These are phyloP conservation scores for Tetracladium maxilliforme DNA, from an alignment of 2,329 filamentous ascomycete genomes.

Conservation along the genomic window DNA sequence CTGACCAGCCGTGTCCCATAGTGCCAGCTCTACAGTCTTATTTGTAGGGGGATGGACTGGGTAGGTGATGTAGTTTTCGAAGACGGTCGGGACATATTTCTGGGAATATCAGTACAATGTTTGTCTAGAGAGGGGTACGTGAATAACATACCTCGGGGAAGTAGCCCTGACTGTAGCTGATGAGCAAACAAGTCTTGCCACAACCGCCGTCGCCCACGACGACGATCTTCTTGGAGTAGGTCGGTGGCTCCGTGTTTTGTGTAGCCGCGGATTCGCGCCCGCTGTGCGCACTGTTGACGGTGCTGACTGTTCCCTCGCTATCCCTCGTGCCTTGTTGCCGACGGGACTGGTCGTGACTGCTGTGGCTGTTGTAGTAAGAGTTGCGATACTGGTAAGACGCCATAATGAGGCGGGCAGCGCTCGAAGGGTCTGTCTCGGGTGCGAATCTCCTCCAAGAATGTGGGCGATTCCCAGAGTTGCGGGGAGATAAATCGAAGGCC, in stretches of 20 bases:
- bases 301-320: constrained; percentile 85
- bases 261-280: constrained; percentile 69
- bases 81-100: constrained; percentile 99
- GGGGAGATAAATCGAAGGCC: too few relatives aligned
- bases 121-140: background rate
- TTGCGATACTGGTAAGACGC: too few relatives aligned
- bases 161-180: constrained; percentile 97
- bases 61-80: constrained; percentile 99
- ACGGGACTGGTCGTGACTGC: too few relatives aligned
- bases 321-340: constrained; percentile 29
- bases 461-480: too few relatives aligned
- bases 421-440: too few relatives aligned
- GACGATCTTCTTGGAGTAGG: constrained; percentile 98
- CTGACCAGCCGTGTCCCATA: constrained; percentile 98
- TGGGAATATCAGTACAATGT: constrained; percentile 22
- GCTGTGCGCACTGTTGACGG: constrained; percentile 57
- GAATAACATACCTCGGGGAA: constrained; percentile 80
- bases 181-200: constrained; percentile 95
- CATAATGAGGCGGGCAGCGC: too few relatives aligned
- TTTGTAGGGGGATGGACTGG: constrained; percentile 76
- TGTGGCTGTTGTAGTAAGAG: too few relatives aligned
- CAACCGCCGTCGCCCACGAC: constrained; percentile 96
- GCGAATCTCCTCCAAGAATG: too few relatives aligned
- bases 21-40: constrained; percentile 88
- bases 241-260: constrained; percentile 75